Evolutionary conservation across 371 early-diverging fungal genomes (phyloP), one percentile per base, ranked within the genome.

Genomic region (Syncephalastrum racemosum): DNA sequence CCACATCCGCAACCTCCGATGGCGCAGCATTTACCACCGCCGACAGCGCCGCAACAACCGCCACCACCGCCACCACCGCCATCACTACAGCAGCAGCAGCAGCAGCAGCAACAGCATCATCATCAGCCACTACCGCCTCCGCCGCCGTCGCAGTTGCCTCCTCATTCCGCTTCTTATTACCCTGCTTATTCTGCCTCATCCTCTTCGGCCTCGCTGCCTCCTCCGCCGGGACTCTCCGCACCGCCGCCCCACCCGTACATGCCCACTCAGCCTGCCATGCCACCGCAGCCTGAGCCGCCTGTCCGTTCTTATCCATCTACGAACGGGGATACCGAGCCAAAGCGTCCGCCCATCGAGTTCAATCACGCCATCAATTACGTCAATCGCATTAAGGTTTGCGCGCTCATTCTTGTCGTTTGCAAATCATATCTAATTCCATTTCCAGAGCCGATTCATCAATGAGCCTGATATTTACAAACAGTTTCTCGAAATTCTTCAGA

Each of bases 281-380:
- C 56, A 49, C 4, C 56, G 14, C 36, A 24, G 27, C 57, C 39
- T 13, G 55, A 60, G 44, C 53, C 46, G 16, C 54, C 31, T 22
- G 54, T 60, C 8, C 31, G 24, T 2, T 14, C 25, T 4, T 53
- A 53, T 8, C 16, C 52, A 3, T 40, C 46, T 13, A 40, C 41
- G 16, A 52, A 47, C 19, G 59, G 53, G 18, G 48, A 41, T 24
- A 24, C 27, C 23, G 44, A 27, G 15, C 51, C 42, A 15, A 27
- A 54, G 25, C 61, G 73, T 50, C 67, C 81, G 14, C 89, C 88
- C 0, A 87, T 94, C n/a, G 96, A 97, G 58, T 96, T 97, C 63
- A 89, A 91, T 58, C 92, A 94, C 64, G 98, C 96, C 8, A 96
- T 96, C 48, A 93, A 89, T 68, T 97, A 94, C 67, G 96, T 98